A percentile compares a stretch with the other conserved stretches of the same genome.
phyloP scores from a whole-genome alignment of 2,329 filamentous ascomycete genomes.

The Pseudocercospora crystallina region DNA sequence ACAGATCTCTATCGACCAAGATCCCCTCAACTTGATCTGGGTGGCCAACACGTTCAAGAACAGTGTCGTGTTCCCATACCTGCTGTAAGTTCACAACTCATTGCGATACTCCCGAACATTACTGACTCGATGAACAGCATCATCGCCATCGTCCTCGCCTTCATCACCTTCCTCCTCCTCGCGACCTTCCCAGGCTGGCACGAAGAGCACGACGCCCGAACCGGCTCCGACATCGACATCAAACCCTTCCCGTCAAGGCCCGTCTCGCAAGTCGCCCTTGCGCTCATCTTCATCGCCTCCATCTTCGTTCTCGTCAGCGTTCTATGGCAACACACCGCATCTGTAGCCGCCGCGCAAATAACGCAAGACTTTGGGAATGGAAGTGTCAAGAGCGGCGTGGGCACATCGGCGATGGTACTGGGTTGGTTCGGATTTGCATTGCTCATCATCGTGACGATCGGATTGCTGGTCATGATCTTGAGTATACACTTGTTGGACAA shows the following conservation, averaged over 20 bases:
- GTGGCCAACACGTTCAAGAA: constrained; percentile 96
- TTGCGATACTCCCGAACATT: neutral
- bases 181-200: constrained; percentile 98
- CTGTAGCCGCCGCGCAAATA: constrained; percentile 89
- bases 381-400: constrained; percentile 80
- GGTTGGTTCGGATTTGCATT: constrained; percentile 96
- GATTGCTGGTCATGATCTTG: constrained; percentile 91
- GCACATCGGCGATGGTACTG: constrained; percentile 92
- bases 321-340: constrained; percentile 92
- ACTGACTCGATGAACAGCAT: constrained; percentile 60
- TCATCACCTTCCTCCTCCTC: constrained; percentile 90
- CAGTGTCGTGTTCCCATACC: constrained; percentile 95
- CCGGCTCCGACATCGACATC: constrained; percentile 81
- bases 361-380: constrained; percentile 92
- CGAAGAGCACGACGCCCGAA: constrained; percentile 75
- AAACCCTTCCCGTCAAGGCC: constrained; percentile 91
- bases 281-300: constrained; percentile 76
- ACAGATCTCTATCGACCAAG: constrained; percentile 84
- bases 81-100: constrained; percentile 64
- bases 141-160: constrained; percentile 95
- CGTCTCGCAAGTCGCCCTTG: constrained; percentile 88
- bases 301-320: constrained; percentile 67
- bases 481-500: constrained; percentile 79
- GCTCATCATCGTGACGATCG: constrained; percentile 93
- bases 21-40: constrained; percentile 96